A percentile compares a stretch with the other conserved stretches of the same genome.
These are phyloP conservation scores for Fusarium sp. DNA, from an alignment of 2,329 filamentous ascomycete species.

Conservation along the genomic window DNA sequence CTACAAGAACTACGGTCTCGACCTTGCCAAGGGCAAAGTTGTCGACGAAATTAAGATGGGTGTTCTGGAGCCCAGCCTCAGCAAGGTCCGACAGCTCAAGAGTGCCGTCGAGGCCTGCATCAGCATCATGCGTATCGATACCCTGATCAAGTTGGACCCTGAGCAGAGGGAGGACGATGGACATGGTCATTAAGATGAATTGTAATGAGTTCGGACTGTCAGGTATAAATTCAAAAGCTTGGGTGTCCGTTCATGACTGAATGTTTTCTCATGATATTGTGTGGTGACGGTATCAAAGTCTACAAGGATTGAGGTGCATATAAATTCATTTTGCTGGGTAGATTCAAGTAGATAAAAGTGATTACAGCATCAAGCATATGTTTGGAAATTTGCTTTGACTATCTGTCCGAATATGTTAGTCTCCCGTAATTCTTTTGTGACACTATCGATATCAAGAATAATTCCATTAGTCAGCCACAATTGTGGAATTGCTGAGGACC, in stretches of 20 bases:
- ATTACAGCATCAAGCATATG: conserved; percentile 1
- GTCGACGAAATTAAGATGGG: conserved; percentile 94
- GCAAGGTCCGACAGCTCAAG: conserved; percentile 98
- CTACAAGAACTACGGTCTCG: conserved; percentile 98
- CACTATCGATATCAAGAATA: background rate
- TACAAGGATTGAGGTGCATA: background rate
- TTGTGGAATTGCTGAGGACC: background rate
- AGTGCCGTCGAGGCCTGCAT: conserved; percentile 98
- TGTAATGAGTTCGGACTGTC: conserved; percentile 47
- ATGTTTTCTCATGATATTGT: conserved; percentile 18
- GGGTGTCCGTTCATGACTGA: conserved; percentile 42
- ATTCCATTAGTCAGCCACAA: background rate
- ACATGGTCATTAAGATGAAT: conserved; percentile 76
- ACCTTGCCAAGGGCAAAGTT: conserved; percentile 89
- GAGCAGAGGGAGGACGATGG: conserved; percentile 83
- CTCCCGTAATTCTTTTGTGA: background rate
- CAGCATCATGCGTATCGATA: conserved; percentile 99
- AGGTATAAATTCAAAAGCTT: conserved; percentile 49
- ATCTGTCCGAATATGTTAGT: background rate
- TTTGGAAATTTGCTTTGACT: background rate
- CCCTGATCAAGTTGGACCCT: conserved; percentile 96
- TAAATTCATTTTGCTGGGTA: background rate
- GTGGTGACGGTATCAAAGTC: conserved; percentile 29
- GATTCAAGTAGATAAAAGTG: conserved; percentile 6
- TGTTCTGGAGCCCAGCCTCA: conserved; percentile 96